Conservation (phyloP, 1,139 yeast species). For the Hansenula sp. region DNA sequence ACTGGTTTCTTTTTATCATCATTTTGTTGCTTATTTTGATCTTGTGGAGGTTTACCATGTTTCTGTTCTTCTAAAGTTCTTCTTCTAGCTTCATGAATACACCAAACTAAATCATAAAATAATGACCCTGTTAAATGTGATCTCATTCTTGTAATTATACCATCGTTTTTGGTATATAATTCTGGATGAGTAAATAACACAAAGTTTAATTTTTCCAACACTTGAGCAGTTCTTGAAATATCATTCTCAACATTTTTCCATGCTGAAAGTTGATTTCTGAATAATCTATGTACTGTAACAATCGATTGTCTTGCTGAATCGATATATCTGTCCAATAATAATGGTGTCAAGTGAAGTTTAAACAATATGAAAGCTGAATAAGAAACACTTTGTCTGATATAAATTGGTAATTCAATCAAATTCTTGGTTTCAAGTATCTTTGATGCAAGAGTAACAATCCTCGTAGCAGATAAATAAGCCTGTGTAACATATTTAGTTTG, state of each 20-base stretch:
- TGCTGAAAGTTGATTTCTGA: slow-evolving; percentile 81
- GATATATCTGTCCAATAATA: slow-evolving; percentile 68
- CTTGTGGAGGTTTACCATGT: slow-evolving; percentile 27
- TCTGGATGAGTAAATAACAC: slow-evolving; percentile 88
- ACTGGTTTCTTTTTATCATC: slow-evolving; percentile 35
- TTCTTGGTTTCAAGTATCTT: slow-evolving; percentile 62
- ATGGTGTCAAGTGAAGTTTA: slow-evolving; percentile 76
- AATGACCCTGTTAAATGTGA: slow-evolving; percentile 89
- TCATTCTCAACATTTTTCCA: slow-evolving; percentile 89
- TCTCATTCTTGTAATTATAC: slow-evolving; percentile 83
- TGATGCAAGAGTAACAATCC: slow-evolving; percentile 75
- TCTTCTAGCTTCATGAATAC: slow-evolving; percentile 90
- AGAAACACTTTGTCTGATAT: slow-evolving; percentile 79
- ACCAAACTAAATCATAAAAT: slow-evolving; percentile 91
- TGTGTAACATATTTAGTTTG: slow-evolving; percentile 81
- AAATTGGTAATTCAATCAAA: slow-evolving; percentile 81
- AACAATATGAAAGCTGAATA: slow-evolving; percentile 78
- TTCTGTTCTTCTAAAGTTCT: slow-evolving; percentile 52
- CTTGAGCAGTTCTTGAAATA: slow-evolving; percentile 86
- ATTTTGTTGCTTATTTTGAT: slow-evolving; percentile 14
- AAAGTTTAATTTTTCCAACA: slow-evolving; percentile 84
- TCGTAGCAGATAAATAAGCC: slow-evolving; percentile 78
- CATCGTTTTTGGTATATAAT: slow-evolving; percentile 59
- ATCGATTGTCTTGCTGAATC: slow-evolving; percentile 91
- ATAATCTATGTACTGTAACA: slow-evolving; percentile 85